Evolutionary conservation across 148 eudicot genomes (phyloP), one percentile per base, ranked within the genome.

Genomic region (Rhododendron ferrugineum): DNA sequence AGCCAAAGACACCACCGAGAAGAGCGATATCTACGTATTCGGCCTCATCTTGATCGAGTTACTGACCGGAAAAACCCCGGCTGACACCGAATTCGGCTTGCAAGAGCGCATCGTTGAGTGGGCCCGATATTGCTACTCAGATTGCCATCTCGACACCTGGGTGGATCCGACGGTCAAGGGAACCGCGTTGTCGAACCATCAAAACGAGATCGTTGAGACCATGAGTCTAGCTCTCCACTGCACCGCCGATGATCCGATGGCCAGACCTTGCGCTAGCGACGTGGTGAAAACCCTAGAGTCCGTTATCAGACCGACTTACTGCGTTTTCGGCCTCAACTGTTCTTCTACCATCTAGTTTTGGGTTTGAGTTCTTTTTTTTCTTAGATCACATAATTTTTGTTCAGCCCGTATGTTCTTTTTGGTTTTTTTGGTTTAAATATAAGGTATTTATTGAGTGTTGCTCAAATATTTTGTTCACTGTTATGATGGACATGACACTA

Each of bases 71-170:
- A 93, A 73, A 80, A 87, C 87, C 3, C 93, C 95, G 6, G 83
- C 15, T 5, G 95, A 91, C n/a, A 16, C 85, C 2, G 93, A 90
- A 85, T 83, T 92, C 9, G 97, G 92, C 26, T 80, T 58, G 87
- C 94, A 92, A 6, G 88, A 90, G 30, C 90, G 88, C 72, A 49
- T 96, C 14, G 89, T 94, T 2, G 95, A 86, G 56, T 96, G 98
- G 98, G 98, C 96, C 26, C 88, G 91, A 2, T 93, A 93, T 7
- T 93, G 96, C 89, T 96, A 96, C 90, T 91, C 98, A 1, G 98
- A 96, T 20, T 92, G 98, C 81, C 98, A 92, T 88, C 90, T 96
- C 10, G 96, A 94, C 84, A 82, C 88, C 77, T 96, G 98, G 98
- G 88, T 92, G 16, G 95, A 94, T 89, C 91, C 95, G 1, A 76